Evolutionary conservation across 164 flowering plant species (phyloP).

Genomic region (Nymphaea colorata): DNA sequence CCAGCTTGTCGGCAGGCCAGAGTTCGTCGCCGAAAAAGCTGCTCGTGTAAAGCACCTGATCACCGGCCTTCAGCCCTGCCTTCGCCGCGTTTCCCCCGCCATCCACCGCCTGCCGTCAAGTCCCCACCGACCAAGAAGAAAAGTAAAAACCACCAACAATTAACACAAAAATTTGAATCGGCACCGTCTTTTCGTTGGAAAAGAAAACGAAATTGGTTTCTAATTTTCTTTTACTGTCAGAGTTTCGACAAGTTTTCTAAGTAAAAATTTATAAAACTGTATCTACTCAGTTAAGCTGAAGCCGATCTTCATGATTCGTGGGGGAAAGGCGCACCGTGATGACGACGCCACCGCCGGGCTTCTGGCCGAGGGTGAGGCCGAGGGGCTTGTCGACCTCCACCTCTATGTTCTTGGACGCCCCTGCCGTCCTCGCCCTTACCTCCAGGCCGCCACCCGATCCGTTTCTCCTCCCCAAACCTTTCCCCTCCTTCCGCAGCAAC

Average conservation of each 20-base stretch:
- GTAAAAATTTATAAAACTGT: too few relatives aligned
- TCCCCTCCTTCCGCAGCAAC: constrained; percentile 2
- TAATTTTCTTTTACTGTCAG: too few relatives aligned
- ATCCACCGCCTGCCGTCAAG: constrained; percentile 52
- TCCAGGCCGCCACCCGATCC: constrained; percentile 20
- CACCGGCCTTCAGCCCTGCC: constrained; percentile 84
- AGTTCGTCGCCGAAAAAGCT: constrained; percentile 98
- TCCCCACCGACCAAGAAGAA: too few relatives aligned
- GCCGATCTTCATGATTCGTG: too few relatives aligned
- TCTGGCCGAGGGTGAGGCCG: constrained; percentile 85
- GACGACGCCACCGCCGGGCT: constrained; percentile 82
- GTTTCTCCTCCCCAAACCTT: constrained; percentile 4
- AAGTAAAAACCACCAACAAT: too few relatives aligned
- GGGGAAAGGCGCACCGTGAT: constrained; percentile 66
- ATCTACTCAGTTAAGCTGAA: too few relatives aligned
- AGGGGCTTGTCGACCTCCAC: constrained; percentile 96
- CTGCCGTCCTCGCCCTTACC: constrained; percentile 63
- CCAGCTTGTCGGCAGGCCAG: constrained; percentile 98
- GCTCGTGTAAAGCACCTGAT: constrained; percentile 92
- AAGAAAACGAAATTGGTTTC: too few relatives aligned
- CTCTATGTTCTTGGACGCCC: constrained; percentile 79
- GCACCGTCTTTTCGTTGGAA: too few relatives aligned
- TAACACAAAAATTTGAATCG: too few relatives aligned
- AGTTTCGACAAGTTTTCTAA: too few relatives aligned
- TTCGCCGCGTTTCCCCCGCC: constrained; percentile 90